Conservation (phyloP, 75 land plant genomes). For the Sequoia sempervirens region DNA sequence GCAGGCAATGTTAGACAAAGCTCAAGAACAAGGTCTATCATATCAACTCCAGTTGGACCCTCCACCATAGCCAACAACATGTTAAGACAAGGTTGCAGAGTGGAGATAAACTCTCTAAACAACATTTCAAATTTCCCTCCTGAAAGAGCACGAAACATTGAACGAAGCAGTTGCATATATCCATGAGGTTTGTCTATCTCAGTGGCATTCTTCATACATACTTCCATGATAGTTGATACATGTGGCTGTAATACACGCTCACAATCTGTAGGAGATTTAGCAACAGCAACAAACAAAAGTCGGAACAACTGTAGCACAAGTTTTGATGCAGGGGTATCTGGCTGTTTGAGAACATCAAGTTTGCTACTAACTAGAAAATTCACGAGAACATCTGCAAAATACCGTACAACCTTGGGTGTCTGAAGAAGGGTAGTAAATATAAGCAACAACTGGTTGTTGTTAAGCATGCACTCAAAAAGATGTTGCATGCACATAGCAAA, state of each 20-base stretch:
- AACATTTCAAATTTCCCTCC: conserved; percentile 89
- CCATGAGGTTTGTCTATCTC: conserved; percentile 96
- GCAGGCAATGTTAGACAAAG: conserved; percentile 94
- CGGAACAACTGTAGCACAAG: conserved; percentile 95
- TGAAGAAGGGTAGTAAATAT: conserved; percentile 86
- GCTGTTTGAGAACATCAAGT: conserved; percentile 86
- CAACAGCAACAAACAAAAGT: conserved; percentile 75
- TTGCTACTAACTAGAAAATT: conserved; percentile 83
- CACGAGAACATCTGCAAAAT: conserved; percentile 93
- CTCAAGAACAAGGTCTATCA: conserved; percentile 89
- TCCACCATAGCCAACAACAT: conserved; percentile 96
- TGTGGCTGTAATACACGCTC: conserved; percentile 96
- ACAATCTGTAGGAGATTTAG: conserved; percentile 81
- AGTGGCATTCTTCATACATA: conserved; percentile 89
- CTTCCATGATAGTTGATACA: conserved; percentile 89
- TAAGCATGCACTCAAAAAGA: conserved; percentile 92
- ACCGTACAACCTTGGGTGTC: conserved; percentile 69
- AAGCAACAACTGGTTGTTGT: conserved; percentile 70
- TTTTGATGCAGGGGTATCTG: conserved; percentile 87
- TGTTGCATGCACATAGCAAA: conserved; percentile 95
- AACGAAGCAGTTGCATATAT: conserved; percentile 87
- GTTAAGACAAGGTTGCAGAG: conserved; percentile 84
- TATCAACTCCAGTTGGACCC: conserved; percentile 93
- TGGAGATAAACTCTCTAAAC: conserved; percentile 77
- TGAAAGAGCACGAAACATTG: conserved; percentile 83